These are phyloP conservation scores for Colletotrichum sp. DNA, from an alignment of 2,329 filamentous ascomycete genomes.

Conservation along the genomic window DNA sequence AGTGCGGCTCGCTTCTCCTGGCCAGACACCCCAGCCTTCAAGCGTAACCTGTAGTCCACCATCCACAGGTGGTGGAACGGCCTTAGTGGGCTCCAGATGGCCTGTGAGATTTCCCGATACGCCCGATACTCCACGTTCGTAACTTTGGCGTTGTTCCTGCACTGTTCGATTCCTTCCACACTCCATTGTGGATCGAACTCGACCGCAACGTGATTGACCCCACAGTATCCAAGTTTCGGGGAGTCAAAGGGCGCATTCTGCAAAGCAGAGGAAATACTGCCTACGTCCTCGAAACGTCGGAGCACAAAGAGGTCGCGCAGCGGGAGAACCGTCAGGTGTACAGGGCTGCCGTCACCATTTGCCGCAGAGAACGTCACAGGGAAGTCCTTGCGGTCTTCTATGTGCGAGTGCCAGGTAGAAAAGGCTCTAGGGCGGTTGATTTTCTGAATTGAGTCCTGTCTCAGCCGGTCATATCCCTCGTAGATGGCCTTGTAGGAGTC, in stretches of 20 bases:
- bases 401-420: fast-evolving
- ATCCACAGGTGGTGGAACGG: background rate
- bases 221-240: fast-evolving
- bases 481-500: background rate
- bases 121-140: fast-evolving
- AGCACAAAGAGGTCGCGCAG: background rate
- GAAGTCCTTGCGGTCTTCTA: background rate
- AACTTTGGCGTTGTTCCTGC: background rate
- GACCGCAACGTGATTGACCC: background rate
- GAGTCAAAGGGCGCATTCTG: background rate
- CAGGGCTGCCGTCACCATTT: background rate
- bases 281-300: background rate
- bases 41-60: background rate
- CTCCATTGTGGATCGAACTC: background rate
- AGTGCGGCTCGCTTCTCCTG: background rate
- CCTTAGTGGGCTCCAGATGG: background rate
- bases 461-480: fast-evolving
- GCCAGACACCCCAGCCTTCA: background rate
- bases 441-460: fast-evolving
- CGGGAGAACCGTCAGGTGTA: background rate
- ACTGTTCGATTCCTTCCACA: background rate
- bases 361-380: background rate
- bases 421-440: fast-evolving
- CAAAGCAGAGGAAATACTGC: fast-evolving
- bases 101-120: fast-evolving